A percentile compares a stretch with the other conserved stretches of the same genome.
phyloP scores from a whole-genome alignment of 208 protist species.

The Trypanosoma brucei region DNA sequence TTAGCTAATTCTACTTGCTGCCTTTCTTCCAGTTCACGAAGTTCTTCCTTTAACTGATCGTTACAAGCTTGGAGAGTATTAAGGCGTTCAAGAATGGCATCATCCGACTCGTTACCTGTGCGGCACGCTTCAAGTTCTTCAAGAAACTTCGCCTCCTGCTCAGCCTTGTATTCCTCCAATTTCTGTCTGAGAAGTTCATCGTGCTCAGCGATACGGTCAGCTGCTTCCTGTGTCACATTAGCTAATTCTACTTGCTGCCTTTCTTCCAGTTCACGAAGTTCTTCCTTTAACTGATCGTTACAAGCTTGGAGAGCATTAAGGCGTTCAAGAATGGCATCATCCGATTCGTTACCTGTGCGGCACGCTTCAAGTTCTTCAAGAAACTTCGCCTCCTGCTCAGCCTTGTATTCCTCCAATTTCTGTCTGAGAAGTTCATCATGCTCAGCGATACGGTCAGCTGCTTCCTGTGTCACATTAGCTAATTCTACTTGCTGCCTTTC shows the following conservation, averaged over 20 bases:
- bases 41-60: constrained; percentile 12
- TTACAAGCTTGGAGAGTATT: background rate
- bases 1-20: constrained; percentile 57
- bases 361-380: background rate
- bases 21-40: constrained; percentile 11
- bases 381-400: background rate
- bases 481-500: background rate
- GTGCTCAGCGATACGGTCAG: constrained; percentile 7
- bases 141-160: background rate
- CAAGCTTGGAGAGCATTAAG: background rate
- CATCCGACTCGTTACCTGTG: background rate
- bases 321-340: background rate
- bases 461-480: background rate
- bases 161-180: background rate
- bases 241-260: background rate
- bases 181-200: constrained; percentile 3
- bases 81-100: background rate
- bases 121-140: background rate
- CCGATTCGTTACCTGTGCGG: no score
- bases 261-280: background rate
- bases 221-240: background rate
- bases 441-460: constrained; percentile 3
- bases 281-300: background rate
- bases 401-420: constrained; percentile 1
- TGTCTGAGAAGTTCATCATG: constrained; percentile 3